These are phyloP conservation scores for Taiozyma sp. DNA, from an alignment of 1,139 yeast genomes.

Conservation along the genomic window DNA sequence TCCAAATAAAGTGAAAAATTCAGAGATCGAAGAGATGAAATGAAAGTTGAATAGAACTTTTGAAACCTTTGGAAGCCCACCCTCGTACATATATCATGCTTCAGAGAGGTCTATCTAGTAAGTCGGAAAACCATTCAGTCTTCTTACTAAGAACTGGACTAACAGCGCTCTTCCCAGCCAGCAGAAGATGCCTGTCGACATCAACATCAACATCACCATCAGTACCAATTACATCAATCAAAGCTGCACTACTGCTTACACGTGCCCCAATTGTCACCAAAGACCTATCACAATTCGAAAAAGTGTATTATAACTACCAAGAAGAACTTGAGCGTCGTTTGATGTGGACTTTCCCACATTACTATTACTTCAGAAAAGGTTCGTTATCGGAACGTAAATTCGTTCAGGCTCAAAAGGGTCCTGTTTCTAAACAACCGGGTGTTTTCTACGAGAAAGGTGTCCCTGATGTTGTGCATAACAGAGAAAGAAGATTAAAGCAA, in stretches of 20 bases:
- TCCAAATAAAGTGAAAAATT: neutral
- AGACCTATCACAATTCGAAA: slow-evolving; percentile 68
- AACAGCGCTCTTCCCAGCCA: slow-evolving; percentile 5
- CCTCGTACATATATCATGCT: neutral
- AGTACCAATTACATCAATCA: slow-evolving; percentile 20
- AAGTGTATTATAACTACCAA: slow-evolving; percentile 77
- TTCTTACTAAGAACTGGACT: neutral
- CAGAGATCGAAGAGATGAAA: neutral
- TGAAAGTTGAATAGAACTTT: neutral
- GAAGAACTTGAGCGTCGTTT: slow-evolving; percentile 81
- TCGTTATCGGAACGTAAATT: slow-evolving; percentile 84
- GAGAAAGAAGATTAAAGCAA: slow-evolving; percentile 86
- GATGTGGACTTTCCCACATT: slow-evolving; percentile 97
- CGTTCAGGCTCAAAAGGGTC: slow-evolving; percentile 70
- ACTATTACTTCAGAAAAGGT: slow-evolving; percentile 88
- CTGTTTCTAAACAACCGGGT: slow-evolving; percentile 67
- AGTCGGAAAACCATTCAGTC: neutral
- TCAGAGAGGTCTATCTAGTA: neutral
- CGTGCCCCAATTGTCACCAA: slow-evolving; percentile 84
- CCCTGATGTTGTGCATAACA: slow-evolving; percentile 82
- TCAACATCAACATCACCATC: slow-evolving; percentile 10
- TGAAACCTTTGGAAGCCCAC: neutral
- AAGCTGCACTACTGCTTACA: slow-evolving; percentile 59
- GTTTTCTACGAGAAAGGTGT: slow-evolving; percentile 77
- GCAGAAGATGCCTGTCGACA: slow-evolving; percentile 19